Conservation (phyloP, 331 rosid genomes). For the Saraca asoca region DNA sequence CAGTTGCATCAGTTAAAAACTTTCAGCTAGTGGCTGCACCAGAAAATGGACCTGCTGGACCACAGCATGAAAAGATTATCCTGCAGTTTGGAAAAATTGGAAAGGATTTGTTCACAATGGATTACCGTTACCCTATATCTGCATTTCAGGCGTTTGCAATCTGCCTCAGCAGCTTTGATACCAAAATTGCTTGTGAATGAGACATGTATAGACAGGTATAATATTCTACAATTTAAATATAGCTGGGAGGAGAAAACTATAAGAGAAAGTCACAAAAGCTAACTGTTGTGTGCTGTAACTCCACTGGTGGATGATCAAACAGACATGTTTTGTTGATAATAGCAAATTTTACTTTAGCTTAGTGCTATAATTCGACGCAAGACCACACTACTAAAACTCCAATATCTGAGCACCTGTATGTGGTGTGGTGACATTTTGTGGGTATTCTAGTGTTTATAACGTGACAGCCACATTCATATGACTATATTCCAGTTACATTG, state of each 20-base stretch:
- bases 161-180: slow-evolving; percentile 96
- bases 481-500: too few relatives aligned
- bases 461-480: too few relatives aligned
- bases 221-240: slow-evolving; percentile 14
- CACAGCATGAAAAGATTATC: slow-evolving; percentile 83
- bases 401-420: neutral
- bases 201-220: slow-evolving; percentile 47
- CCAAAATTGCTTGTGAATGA: slow-evolving; percentile 95
- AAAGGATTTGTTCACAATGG: slow-evolving; percentile 92
- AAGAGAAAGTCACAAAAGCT: neutral
- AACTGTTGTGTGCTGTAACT: neutral
- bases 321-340: neutral
- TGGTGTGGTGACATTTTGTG: neutral
- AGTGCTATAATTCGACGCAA: too few relatives aligned
- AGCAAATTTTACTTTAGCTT: neutral
- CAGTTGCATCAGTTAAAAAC: slow-evolving; percentile 92
- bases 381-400: too few relatives aligned
- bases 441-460: too few relatives aligned
- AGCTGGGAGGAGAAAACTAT: neutral
- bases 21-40: slow-evolving; percentile 82
- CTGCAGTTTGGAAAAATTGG: slow-evolving; percentile 97
- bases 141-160: slow-evolving; percentile 98
- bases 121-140: slow-evolving; percentile 87
- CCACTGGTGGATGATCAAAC: neutral
- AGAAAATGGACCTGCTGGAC: slow-evolving; percentile 88